Percentiles rank a stretch among this genome's conserved stretches.
Conservation (phyloP, 345 rosid species). For the Firmiana major region DNA sequence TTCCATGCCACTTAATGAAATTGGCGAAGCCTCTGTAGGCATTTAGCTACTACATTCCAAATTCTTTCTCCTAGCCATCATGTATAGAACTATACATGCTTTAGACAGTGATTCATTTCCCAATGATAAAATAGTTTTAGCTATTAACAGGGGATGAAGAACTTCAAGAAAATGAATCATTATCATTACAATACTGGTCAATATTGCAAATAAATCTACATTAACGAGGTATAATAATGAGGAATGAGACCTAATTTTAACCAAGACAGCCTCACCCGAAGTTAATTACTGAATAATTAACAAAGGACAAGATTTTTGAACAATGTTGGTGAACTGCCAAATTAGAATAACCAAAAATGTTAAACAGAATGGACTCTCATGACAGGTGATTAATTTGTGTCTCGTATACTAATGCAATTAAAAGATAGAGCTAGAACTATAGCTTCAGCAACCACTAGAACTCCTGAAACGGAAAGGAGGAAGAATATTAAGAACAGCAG, state of each 20-base stretch:
- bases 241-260: background rate
- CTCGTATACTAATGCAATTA: background rate
- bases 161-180: background rate
- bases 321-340: background rate
- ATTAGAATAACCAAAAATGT: background rate
- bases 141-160: background rate
- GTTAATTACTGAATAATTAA: background rate
- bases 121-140: background rate
- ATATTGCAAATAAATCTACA: background rate
- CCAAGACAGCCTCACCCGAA: background rate
- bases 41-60: background rate
- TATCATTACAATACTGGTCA: background rate
- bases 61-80: background rate
- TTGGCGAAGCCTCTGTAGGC: background rate
- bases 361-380: background rate
- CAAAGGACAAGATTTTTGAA: background rate
- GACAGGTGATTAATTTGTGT: background rate
- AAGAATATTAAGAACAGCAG: background rate
- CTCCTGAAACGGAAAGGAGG: background rate
- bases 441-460: background rate
- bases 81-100: background rate
- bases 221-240: background rate
- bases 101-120: background rate
- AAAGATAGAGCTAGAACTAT: background rate
- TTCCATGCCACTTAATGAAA: background rate